Evolutionary conservation across 2,329 filamentous ascomycete genomes (phyloP), one percentile per base, ranked within the genome.

Genomic region (Trichoderma polysporum): DNA sequence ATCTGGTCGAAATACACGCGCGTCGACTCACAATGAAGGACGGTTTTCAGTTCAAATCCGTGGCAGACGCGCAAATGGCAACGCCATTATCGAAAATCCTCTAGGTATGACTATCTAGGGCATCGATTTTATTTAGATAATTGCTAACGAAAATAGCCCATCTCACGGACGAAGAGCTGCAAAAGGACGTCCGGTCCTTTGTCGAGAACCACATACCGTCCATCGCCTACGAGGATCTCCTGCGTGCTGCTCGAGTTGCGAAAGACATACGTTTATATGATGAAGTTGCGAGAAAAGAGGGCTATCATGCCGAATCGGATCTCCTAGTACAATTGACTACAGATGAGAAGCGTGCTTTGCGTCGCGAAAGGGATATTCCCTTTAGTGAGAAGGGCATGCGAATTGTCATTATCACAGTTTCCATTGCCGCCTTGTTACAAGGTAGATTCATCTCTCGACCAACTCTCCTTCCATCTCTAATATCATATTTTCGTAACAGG

Each of bases 401-500:
- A 17, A 73, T 76, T 12, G 80, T 82, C 60, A 76, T 81, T 45
- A 68, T 79, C 35, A 81, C 79, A 1, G 80, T 83, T 13, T 81
- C 80, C 3, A 73, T 82, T 2, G 80, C 81, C 0, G 81, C 80
- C 0, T 78, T 82, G 50, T 71, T 82, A 0, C 81, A 82, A 69
- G 72, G 72, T 73, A 66, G 58, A 7, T 10, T 7, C 27, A 47
- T 27, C 2, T 52, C 47, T 19, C 13, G n/a, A 13, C 17, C 7
- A 4, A 0, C 9, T 2, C 33, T 15, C 15, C 8, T n/a, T 19
- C 17, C 25, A 10, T 27, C 13, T 49, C 58, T 67, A 54, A 37
- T n/a, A 31, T 17, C n/a, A 22, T 19, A 2, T 19, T n/a, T n/a
- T 58, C 12, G 17, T 8, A 47, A 33, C 27, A 73, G 79, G 80